phyloP scores from a whole-genome alignment of 805 yeast genomes.

The Cyberlindnera mycetangii region DNA sequence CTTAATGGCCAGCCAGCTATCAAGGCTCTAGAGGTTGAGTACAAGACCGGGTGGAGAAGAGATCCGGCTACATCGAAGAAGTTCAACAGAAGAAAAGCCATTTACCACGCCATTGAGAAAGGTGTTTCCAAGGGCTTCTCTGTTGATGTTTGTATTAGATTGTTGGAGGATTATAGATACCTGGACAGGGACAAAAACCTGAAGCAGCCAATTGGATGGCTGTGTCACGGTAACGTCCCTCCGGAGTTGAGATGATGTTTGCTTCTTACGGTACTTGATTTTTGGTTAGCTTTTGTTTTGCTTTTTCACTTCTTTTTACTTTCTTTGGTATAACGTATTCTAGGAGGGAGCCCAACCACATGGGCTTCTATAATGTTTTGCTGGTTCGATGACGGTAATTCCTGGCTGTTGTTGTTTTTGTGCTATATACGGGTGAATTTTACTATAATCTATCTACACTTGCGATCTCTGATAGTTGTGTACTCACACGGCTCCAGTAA shows the following conservation, averaged over 20 bases:
- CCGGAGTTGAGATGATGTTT: slow-evolving; percentile 17
- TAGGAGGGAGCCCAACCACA: too few species aligned
- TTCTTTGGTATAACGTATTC: too few species aligned
- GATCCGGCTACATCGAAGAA: slow-evolving; percentile 52
- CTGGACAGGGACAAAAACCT: slow-evolving; percentile 38
- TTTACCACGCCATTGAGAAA: slow-evolving; percentile 52
- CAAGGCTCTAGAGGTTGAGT: slow-evolving; percentile 44
- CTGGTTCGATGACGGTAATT: too few species aligned
- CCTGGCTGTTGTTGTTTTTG: too few species aligned
- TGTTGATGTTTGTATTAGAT: slow-evolving; percentile 41
- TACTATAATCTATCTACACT: too few species aligned
- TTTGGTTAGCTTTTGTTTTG: not conserved
- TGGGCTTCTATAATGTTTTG: too few species aligned
- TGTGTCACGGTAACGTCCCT: slow-evolving; percentile 40
- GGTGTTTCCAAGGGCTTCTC: slow-evolving; percentile 45
- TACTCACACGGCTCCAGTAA: too few species aligned
- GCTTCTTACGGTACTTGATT: not conserved
- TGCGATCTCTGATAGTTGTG: too few species aligned
- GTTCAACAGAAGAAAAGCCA: slow-evolving; percentile 49
- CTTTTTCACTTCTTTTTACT: not conserved
- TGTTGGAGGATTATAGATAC: slow-evolving; percentile 44
- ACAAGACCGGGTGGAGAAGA: slow-evolving; percentile 54
- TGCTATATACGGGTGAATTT: too few species aligned
- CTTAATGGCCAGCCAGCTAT: slow-evolving; percentile 51
- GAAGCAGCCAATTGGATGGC: slow-evolving; percentile 46